Percentiles rank a stretch among this genome's conserved stretches.
These are phyloP conservation scores for Suhomyces yuchorum DNA, from an alignment of 1,139 yeast genomes.

Conservation along the genomic window DNA sequence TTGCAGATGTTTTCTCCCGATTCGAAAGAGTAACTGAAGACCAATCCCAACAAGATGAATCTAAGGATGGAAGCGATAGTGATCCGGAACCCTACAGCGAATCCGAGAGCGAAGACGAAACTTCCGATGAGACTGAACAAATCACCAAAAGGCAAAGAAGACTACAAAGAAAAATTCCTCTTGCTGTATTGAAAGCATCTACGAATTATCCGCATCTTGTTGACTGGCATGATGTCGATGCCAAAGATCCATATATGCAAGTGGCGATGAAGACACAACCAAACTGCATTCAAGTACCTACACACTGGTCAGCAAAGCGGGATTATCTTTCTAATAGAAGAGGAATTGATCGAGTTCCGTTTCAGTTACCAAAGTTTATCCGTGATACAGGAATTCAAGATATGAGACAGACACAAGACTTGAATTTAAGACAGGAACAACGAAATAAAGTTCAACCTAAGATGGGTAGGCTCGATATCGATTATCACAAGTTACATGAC, in stretches of 20 bases:
- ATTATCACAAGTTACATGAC: constrained; percentile 77
- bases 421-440: constrained; percentile 68
- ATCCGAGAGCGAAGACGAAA: constrained; percentile 16
- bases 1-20: constrained; percentile 42
- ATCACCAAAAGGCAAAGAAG: constrained; percentile 48
- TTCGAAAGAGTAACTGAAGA: constrained; percentile 37
- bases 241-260: constrained; percentile 72
- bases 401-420: constrained; percentile 68
- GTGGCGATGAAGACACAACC: constrained; percentile 65
- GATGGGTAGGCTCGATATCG: constrained; percentile 83
- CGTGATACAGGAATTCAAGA: constrained; percentile 84
- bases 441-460: constrained; percentile 90
- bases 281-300: constrained; percentile 76
- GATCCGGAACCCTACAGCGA: constrained; percentile 11
- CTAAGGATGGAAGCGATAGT: constrained; percentile 3
- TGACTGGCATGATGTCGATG: constrained; percentile 87
- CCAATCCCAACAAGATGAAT: constrained; percentile 17
- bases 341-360: constrained; percentile 73
- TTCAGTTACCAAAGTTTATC: constrained; percentile 76
- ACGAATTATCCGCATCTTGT: constrained; percentile 69
- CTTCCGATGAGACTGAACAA: constrained; percentile 11
- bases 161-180: constrained; percentile 57
- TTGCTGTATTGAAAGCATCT: constrained; percentile 66
- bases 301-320: constrained; percentile 74
- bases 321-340: constrained; percentile 76